phyloP scores from a whole-genome alignment of 805 yeast species.

The Candida andamanensis region DNA sequence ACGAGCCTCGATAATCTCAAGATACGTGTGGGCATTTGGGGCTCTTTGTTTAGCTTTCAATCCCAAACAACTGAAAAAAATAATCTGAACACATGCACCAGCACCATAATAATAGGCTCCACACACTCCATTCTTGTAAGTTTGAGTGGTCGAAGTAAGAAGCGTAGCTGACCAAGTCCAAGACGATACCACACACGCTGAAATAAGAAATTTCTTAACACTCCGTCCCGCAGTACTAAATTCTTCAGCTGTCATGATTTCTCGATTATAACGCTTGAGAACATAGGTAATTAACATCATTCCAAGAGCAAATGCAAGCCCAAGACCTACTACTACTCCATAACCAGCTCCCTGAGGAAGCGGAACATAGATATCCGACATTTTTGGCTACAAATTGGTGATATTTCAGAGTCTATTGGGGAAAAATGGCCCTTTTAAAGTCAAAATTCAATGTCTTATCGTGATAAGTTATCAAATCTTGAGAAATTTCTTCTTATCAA shows the following conservation, averaged over 20 bases:
- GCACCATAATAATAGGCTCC: conserved; percentile 85
- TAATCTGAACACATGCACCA: conserved; percentile 88
- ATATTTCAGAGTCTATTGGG: too few relatives aligned
- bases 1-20: conserved; percentile 77
- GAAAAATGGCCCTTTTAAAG: too few relatives aligned
- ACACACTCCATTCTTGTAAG: conserved; percentile 67
- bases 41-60: conserved; percentile 86
- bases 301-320: conserved; percentile 68
- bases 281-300: conserved; percentile 74
- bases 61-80: conserved; percentile 80
- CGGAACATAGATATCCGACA: conserved; percentile 13
- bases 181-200: conserved; percentile 86
- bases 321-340: conserved; percentile 85
- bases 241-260: conserved; percentile 87
- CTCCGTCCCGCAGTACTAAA: conserved; percentile 90
- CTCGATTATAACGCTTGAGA: conserved; percentile 74
- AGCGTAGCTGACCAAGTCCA: conserved; percentile 71
- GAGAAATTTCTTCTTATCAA: too few relatives aligned
- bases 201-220: conserved; percentile 77
- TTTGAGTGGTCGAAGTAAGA: conserved; percentile 57
- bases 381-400: not conserved
- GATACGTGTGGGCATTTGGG: conserved; percentile 86
- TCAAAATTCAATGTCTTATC: too few relatives aligned
- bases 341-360: conserved; percentile 80
- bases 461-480: too few relatives aligned